phyloP scores from a whole-genome alignment of 768 basidiomycete genomes.

The Leccinum fibrillosum region DNA sequence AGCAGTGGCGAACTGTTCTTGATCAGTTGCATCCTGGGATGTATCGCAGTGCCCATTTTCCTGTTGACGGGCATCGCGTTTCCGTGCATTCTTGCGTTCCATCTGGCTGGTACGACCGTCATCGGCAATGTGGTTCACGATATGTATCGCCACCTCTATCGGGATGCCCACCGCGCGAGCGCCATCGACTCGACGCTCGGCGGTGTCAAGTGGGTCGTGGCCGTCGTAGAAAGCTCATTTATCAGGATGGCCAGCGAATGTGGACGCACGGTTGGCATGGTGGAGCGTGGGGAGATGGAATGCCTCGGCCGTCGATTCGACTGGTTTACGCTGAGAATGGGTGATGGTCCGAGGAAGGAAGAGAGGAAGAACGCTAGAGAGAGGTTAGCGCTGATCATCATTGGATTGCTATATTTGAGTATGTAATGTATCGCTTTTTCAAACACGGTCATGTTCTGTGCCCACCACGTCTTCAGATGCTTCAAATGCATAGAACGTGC shows the following conservation, averaged over 20 bases:
- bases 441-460: slow-evolving; percentile 20
- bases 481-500: slow-evolving; percentile 66
- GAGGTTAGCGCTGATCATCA: slow-evolving; percentile 23
- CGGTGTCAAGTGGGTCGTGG: slow-evolving; percentile 37
- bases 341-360: slow-evolving; percentile 39
- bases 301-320: slow-evolving; percentile 47
- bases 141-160: slow-evolving; percentile 43
- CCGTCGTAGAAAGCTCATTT: slow-evolving; percentile 47
- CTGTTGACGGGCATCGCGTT: slow-evolving; percentile 12
- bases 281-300: slow-evolving; percentile 41
- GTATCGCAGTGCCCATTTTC: slow-evolving; percentile 13
- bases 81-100: slow-evolving; percentile 16
- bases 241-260: slow-evolving; percentile 51
- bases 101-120: slow-evolving; percentile 29
- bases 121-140: slow-evolving; percentile 47
- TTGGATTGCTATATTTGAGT: slow-evolving; percentile 1
- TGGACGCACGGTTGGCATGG: slow-evolving; percentile 43
- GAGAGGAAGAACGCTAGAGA: slow-evolving; percentile 42
- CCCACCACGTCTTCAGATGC: slow-evolving; percentile 45
- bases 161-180: slow-evolving; percentile 35
- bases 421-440: background rate
- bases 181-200: slow-evolving; percentile 34
- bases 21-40: slow-evolving; percentile 16
- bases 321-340: slow-evolving; percentile 47
- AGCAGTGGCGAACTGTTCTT: slow-evolving; percentile 49